Percentiles rank a stretch among this genome's conserved stretches.
These are phyloP conservation scores for Malus sieversii DNA, from an alignment of 306 rosid species.

Conservation along the genomic window DNA sequence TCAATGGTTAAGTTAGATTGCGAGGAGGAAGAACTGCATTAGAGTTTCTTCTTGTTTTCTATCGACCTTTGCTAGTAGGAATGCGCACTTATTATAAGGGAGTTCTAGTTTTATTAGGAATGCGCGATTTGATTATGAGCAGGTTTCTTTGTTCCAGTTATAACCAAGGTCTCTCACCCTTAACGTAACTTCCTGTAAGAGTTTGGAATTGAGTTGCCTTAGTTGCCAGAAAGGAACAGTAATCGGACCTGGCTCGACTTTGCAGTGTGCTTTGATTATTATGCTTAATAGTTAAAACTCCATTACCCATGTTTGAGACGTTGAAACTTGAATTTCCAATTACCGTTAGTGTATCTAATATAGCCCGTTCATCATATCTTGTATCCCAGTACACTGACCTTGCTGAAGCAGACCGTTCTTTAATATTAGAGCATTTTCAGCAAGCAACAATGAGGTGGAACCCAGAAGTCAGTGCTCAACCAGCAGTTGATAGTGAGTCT, in stretches of 20 bases:
- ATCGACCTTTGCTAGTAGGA: no score
- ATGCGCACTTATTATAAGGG: no score
- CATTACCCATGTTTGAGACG: neutral
- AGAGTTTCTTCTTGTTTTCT: no score
- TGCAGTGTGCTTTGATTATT: neutral
- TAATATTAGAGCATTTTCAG: conserved; percentile 47
- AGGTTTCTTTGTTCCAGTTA: no score
- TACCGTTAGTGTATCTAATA: conserved; percentile 4
- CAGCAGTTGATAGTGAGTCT: conserved; percentile 34
- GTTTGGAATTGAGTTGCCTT: neutral
- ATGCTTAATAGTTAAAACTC: neutral
- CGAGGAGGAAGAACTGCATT: no score
- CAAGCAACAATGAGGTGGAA: conserved; percentile 52
- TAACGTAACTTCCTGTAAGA: neutral
- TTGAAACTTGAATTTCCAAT: neutral
- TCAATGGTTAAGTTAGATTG: no score
- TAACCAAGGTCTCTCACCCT: no score
- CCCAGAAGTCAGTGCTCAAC: conserved; percentile 35
- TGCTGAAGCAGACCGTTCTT: conserved; percentile 68
- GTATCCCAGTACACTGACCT: conserved; percentile 77
- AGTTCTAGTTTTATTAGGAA: no score
- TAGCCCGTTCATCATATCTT: conserved; percentile 3
- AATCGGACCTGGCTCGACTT: neutral
- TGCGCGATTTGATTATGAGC: no score
- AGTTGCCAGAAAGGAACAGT: neutral